These are phyloP conservation scores for Hydnum rufescens DNA, from an alignment of 768 basidiomycete species.

Conservation along the genomic window DNA sequence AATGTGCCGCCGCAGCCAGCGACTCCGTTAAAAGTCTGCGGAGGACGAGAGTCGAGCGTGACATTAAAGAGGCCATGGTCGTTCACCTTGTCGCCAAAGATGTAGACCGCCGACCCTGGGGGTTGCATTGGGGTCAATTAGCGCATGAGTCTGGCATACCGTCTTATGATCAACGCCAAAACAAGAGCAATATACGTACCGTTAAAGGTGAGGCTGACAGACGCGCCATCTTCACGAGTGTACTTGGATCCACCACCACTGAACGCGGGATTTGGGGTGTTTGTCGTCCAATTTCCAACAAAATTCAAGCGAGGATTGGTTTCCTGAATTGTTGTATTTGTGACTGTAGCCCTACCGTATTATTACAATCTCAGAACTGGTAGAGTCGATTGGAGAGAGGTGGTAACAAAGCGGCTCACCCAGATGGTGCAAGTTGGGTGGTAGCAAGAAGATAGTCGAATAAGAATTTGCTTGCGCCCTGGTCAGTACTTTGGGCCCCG, in stretches of 20 bases:
- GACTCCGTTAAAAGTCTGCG: neutral
- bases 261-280: neutral
- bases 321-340: neutral
- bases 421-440: too few species aligned
- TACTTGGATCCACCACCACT: neutral
- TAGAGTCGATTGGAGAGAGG: too few species aligned
- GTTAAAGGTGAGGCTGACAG: conserved; percentile 2
- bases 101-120: conserved; percentile 1
- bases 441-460: too few species aligned
- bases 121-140: too few species aligned
- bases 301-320: neutral
- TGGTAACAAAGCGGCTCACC: too few species aligned
- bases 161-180: neutral
- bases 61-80: neutral
- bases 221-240: neutral
- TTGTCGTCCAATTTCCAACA: neutral
- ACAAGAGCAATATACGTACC: neutral
- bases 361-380: too few species aligned
- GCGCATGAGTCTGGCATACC: neutral
- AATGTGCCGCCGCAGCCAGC: neutral
- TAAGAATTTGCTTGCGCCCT: too few species aligned
- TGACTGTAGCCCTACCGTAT: neutral
- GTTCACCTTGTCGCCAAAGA: neutral
- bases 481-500: too few species aligned
- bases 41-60: neutral